A percentile compares a stretch with the other conserved stretches of the same genome.
Conservation (phyloP, 805 yeast species). For the Zygosaccharomyces lentus region DNA sequence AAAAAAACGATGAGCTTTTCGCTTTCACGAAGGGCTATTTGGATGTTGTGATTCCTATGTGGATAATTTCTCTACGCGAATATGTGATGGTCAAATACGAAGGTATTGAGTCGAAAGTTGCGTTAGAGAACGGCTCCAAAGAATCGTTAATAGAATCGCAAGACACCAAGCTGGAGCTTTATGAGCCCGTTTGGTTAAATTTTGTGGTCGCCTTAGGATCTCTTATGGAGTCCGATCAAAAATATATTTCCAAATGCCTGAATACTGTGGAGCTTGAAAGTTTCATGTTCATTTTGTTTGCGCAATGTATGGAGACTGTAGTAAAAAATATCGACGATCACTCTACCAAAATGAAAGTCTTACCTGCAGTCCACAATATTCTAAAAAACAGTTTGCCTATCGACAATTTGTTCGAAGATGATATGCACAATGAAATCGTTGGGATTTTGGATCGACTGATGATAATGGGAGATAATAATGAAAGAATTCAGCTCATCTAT, state of each 20-base stretch:
- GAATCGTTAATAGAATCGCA: conserved; percentile 12
- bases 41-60: conserved; percentile 61
- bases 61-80: conserved; percentile 75
- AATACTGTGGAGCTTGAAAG: conserved; percentile 51
- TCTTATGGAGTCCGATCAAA: conserved; percentile 49
- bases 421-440: conserved; percentile 67
- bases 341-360: conserved; percentile 34
- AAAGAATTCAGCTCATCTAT: conserved; percentile 47
- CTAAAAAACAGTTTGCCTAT: conserved; percentile 55
- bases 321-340: conserved; percentile 39
- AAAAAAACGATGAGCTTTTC: conserved; percentile 40
- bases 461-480: conserved; percentile 49
- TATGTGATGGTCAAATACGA: conserved; percentile 62
- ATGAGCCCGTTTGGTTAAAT: conserved; percentile 62
- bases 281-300: conserved; percentile 74
- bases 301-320: conserved; percentile 77
- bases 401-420: conserved; percentile 57
- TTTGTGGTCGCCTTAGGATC: conserved; percentile 71
- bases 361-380: conserved; percentile 51
- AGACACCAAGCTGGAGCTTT: conserved; percentile 30
- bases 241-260: conserved; percentile 44
- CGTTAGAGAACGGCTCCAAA: conserved; percentile 22
- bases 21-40: conserved; percentile 53
- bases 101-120: conserved; percentile 31
- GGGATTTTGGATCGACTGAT: conserved; percentile 72